Conservation (phyloP, 768 basidiomycete genomes). For the Lepiota subincarnata region DNA sequence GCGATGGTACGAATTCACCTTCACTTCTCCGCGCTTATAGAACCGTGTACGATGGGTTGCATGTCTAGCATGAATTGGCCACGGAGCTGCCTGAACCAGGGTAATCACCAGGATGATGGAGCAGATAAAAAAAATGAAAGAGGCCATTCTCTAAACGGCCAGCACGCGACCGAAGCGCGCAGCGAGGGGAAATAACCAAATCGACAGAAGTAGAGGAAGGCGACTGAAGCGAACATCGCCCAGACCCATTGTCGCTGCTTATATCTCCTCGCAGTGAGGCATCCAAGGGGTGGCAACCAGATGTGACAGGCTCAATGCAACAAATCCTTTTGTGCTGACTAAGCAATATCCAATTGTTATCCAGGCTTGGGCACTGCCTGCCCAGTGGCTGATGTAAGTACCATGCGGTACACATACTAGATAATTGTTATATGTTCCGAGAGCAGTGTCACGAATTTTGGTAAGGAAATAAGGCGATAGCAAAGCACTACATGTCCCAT, state of each 20-base stretch:
- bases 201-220: too few relatives aligned
- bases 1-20: constrained; percentile 18
- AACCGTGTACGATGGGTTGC: constrained; percentile 14
- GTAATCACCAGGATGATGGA: constrained; percentile 1
- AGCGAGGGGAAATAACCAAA: too few relatives aligned
- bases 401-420: too few relatives aligned
- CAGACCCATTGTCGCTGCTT: too few relatives aligned
- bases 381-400: background rate
- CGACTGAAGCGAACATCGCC: too few relatives aligned
- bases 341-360: background rate
- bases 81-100: constrained; percentile 14
- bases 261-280: too few relatives aligned
- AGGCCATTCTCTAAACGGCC: background rate
- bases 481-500: too few relatives aligned
- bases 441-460: too few relatives aligned
- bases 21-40: constrained; percentile 11
- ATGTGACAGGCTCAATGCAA: background rate
- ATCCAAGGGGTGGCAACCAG: too few relatives aligned
- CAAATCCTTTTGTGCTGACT: background rate
- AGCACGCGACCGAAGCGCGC: too few relatives aligned
- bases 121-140: background rate
- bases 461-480: too few relatives aligned
- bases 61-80: constrained; percentile 13
- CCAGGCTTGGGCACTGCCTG: background rate
- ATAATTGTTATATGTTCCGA: too few relatives aligned